Evolutionary conservation across 805 yeast genomes (phyloP).

Genomic region (Hanseniaspora nectarophila): DNA sequence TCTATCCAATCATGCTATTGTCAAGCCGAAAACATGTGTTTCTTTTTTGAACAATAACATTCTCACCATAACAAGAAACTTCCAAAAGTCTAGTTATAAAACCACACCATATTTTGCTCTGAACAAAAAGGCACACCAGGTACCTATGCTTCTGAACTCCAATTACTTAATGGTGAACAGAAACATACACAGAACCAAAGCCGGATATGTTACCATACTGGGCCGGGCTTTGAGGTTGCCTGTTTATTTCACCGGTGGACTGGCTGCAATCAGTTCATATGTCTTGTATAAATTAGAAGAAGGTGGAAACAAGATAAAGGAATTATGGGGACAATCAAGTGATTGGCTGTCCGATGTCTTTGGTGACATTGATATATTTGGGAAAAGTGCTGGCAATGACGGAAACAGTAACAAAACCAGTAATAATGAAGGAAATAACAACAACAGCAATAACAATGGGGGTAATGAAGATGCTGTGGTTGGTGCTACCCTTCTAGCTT

Average conservation of each 20-base stretch:
- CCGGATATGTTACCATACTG: conserved; percentile 36
- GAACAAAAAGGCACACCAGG: background rate
- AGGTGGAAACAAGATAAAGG: conserved; percentile 44
- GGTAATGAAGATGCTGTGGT: conserved; percentile 30
- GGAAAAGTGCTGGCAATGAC: conserved; percentile 24
- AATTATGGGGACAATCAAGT: conserved; percentile 43
- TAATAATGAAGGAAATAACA: conserved; percentile 26
- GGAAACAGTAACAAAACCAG: conserved; percentile 22
- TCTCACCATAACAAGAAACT: conserved; percentile 1
- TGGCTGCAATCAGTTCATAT: conserved; percentile 91
- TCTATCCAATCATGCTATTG: background rate
- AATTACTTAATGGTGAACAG: background rate
- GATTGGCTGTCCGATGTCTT: conserved; percentile 28
- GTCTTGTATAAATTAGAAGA: conserved; percentile 86
- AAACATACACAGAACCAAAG: conserved; percentile 1
- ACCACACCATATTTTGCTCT: conserved; percentile 6
- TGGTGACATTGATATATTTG: conserved; percentile 23
- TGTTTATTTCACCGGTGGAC: conserved; percentile 74
- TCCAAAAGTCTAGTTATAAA: conserved; percentile 7
- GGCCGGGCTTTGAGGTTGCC: conserved; percentile 52
- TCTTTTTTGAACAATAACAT: background rate
- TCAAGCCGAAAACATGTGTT: background rate
- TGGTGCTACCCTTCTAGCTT: conserved; percentile 27
- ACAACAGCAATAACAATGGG: conserved; percentile 21
- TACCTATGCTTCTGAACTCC: background rate